These are phyloP conservation scores for Pelargonium cotyledonis DNA, from an alignment of 441 rosid species.

Conservation along the genomic window DNA sequence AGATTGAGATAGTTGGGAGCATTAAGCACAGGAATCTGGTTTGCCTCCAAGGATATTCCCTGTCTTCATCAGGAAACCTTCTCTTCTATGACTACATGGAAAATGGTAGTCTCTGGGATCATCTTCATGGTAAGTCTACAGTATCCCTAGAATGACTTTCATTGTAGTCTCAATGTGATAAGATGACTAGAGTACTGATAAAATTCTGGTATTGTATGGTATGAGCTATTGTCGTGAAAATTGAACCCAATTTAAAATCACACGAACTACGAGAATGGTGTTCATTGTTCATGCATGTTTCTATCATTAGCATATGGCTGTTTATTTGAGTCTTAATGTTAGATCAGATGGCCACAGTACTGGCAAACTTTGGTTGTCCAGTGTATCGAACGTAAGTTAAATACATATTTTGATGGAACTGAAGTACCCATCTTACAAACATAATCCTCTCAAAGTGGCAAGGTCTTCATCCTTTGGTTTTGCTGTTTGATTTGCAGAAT, in stretches of 20 bases:
- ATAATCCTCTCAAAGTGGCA: too few species aligned
- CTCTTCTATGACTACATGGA: constrained; percentile 97
- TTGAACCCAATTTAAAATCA: too few species aligned
- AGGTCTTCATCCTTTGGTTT: too few species aligned
- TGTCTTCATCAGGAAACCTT: constrained; percentile 77
- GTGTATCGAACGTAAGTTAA: too few species aligned
- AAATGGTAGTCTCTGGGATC: constrained; percentile 97
- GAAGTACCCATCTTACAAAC: too few species aligned
- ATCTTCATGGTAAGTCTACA: constrained; percentile 65
- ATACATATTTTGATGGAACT: too few species aligned
- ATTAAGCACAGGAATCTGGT: constrained; percentile 92
- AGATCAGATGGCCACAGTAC: neutral
- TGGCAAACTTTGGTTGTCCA: too few species aligned
- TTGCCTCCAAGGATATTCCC: constrained; percentile 82
- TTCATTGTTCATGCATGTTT: neutral
- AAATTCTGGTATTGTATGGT: too few species aligned
- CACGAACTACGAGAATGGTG: too few species aligned
- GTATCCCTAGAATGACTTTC: neutral
- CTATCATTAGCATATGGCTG: neutral
- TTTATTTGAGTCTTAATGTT: neutral
- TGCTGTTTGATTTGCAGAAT: too few species aligned
- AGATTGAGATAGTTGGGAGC: constrained; percentile 81
- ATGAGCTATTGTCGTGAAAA: too few species aligned
- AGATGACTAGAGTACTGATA: too few species aligned
- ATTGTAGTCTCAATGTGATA: neutral